Evolutionary conservation across 305 asterid genomes (phyloP), one percentile per base, ranked within the genome.

Genomic region (Andrographis paniculata): DNA sequence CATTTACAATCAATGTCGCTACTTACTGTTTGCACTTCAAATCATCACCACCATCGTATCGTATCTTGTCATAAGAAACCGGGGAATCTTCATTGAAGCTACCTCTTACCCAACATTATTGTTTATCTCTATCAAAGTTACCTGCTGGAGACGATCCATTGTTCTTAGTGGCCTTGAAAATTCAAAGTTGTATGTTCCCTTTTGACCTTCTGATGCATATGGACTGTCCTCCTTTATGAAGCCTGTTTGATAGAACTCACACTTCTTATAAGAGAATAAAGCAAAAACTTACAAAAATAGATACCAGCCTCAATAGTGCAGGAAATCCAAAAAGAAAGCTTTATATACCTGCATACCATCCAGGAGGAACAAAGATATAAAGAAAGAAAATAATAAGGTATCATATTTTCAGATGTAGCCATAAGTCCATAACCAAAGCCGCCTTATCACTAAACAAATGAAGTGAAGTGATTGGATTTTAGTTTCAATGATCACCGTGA

Each of bases 121-220:
- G 8, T 24, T 24, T 24, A 4, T 24, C 30, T 24, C 30, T 24
- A 8, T 24, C 4, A 17, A 46, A 33, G 43, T 43, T 51, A 77
- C 86, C 79, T 78, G 82, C 58, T 61, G 77, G 62, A 64, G 53
- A 46, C 64, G 70, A 69, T 78, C 87, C 82, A 63, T 69, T 53
- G 87, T 78, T 71, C 79, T 61, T 42, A 78, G 60, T 12, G 80
- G 78, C 76, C 87, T 71, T 12, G 87, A 71, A 49, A 78, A 74
- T 51, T 78, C 82, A 52, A 71, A 78, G 50, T 63, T 69, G 61
- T 66, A 78, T 13, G 83, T 61, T 35, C 83, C 87, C 17, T 64
- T 53, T 56, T 61, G 65, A 48, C 69, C 73, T 18, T 21, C 52
- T 0, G 80, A 55, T 27, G 75, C 53, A 22, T 76, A 80, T 15